phyloP scores from a whole-genome alignment of 768 basidiomycete species.

The Pholiota molesta region DNA sequence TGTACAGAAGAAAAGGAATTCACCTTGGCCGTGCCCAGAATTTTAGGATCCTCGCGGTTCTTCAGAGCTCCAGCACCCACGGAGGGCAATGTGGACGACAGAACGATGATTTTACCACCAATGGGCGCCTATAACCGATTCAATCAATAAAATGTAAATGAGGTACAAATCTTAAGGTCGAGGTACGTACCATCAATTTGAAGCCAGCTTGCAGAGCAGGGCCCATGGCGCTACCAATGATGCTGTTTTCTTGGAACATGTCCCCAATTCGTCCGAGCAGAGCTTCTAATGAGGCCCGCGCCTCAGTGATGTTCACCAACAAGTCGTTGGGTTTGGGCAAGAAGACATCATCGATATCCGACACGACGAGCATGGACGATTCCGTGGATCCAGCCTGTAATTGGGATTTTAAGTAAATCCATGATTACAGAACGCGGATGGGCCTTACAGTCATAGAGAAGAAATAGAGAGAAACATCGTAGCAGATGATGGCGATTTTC shows the following conservation, averaged over 20 bases:
- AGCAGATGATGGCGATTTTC: conserved; percentile 91
- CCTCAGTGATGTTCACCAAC: conserved; percentile 92
- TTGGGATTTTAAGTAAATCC: neutral
- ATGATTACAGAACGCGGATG: neutral
- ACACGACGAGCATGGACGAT: conserved; percentile 94
- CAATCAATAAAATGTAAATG: neutral
- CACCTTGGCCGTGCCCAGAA: conserved; percentile 93
- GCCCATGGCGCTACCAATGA: conserved; percentile 91
- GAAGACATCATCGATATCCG: conserved; percentile 97
- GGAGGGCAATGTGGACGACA: conserved; percentile 86
- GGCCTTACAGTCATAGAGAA: conserved; percentile 84
- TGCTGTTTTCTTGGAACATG: conserved; percentile 98
- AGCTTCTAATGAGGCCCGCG: conserved; percentile 75
- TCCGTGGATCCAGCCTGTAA: conserved; percentile 70
- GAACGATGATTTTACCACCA: conserved; percentile 90
- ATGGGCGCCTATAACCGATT: conserved; percentile 66
- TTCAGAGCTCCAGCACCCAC: conserved; percentile 91
- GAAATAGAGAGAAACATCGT: conserved; percentile 93
- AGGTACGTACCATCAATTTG: conserved; percentile 82
- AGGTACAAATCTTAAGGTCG: neutral
- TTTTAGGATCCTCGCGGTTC: conserved; percentile 95
- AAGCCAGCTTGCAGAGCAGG: conserved; percentile 95
- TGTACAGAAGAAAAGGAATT: conserved; percentile 4
- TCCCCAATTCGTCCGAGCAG: conserved; percentile 86
- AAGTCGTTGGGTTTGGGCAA: conserved; percentile 95